Evolutionary conservation across 441 rosid genomes (phyloP), one percentile per base, ranked within the genome.

Genomic region (Isatis lusitanica): DNA sequence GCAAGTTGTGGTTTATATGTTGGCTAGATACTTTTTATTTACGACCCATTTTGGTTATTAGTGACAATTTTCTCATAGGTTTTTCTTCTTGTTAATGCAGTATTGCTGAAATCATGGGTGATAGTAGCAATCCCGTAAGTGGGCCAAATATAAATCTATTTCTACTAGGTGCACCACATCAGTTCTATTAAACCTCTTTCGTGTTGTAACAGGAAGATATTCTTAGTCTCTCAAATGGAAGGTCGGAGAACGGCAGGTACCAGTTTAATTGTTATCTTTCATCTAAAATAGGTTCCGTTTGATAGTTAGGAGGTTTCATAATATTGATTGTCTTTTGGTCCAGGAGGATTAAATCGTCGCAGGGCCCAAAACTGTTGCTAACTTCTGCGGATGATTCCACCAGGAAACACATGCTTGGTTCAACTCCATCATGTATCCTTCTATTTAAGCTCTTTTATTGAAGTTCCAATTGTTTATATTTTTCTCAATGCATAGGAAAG

Each of bases 371-470:
- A 84, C 71, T 90, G 66, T 77, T 95, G 81, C 85, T 93, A 12
- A 83, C 93, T 59, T 80, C 98, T 55, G 52, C 83, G 1, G 98
- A 95, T 80, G 98, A 95, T 74, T 76, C 87, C 31, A 80, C 84
- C 64, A 91, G 90, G 85, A 93, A 86, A 80, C 89, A 83, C 42
- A 74, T 80, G 74, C 84, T 93, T 55, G 93, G 97, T 60, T 76
- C 77, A 79, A 79, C 87, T 75, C 76, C 90, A 47, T 85, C 94
- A 38, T 79, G 99, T 94, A 94, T 94, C 99, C 99, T 86, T 76
- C 33, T 55, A 18, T 55, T 58, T 67, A 57, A 68, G 17, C 55
- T 68, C 53, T 68, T 47, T 55, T 64, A 31, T 59, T 60, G 17
- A 47, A 15, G 10, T 31, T 40, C 36, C 55, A 50, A 8, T 9